phyloP scores from a whole-genome alignment of 805 yeast genomes.

The Schwanniomyces polymorphus region DNA sequence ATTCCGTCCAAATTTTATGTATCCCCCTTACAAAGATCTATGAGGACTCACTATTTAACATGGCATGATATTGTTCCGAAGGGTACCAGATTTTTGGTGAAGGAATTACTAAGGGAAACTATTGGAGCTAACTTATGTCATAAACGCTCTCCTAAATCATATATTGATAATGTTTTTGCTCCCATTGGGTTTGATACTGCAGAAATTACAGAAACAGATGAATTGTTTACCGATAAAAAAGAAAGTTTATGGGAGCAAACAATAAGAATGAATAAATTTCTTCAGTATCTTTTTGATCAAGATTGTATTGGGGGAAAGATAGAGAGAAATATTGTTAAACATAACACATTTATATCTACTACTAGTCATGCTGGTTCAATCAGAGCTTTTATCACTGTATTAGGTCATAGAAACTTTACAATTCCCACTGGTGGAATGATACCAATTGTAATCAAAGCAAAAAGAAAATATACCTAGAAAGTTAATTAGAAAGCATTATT shows the following conservation, averaged over 20 bases:
- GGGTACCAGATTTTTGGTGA: slow-evolving; percentile 30
- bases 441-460: slow-evolving; percentile 53
- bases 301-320: slow-evolving; percentile 10
- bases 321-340: slow-evolving; percentile 9
- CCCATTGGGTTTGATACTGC: slow-evolving; percentile 39
- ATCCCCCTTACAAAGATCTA: slow-evolving; percentile 65
- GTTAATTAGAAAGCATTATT: too few species aligned
- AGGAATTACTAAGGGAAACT: slow-evolving; percentile 56
- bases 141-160: slow-evolving; percentile 44
- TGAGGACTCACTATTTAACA: slow-evolving; percentile 55
- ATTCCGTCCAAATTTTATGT: slow-evolving; percentile 56
- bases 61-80: slow-evolving; percentile 39
- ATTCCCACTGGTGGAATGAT: slow-evolving; percentile 69
- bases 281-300: slow-evolving; percentile 30
- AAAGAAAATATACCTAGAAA: slow-evolving; percentile 7
- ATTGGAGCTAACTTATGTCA: slow-evolving; percentile 63
- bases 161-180: slow-evolving; percentile 38
- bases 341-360: slow-evolving; percentile 32
- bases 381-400: slow-evolving; percentile 42
- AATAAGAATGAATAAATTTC: slow-evolving; percentile 45
- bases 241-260: slow-evolving; percentile 53
- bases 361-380: slow-evolving; percentile 55
- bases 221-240: slow-evolving; percentile 35
- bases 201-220: slow-evolving; percentile 50
- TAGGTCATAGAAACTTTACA: slow-evolving; percentile 54